Base-by-base conservation (phyloP, 2,329 filamentous ascomycete genomes). In the Talaromyces sp. region DNA sequence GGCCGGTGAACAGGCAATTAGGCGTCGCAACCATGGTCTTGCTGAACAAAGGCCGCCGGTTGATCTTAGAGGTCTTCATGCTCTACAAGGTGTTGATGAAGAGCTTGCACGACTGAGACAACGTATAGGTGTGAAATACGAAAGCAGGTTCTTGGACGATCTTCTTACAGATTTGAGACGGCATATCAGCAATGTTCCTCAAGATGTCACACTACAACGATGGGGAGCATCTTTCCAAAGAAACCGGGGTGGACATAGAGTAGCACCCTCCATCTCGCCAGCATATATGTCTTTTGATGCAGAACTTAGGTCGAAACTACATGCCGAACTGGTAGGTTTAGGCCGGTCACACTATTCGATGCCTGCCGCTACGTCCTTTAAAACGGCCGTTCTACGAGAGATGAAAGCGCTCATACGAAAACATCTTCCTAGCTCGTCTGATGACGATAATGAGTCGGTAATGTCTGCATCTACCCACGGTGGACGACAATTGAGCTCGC, bases 381-480 rank as follows among this genome's bases (percentile, higher is more conserved):
- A 93, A 67, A 92, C 96, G 44, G 84, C 90, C 0, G 86, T 96
- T 12, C 79, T 96, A 65, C 88, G 90, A 57, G 95, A 99, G 75
- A 88, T 98, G 73, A 90, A 93, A 69, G 87, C 86, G 37, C 81
- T 98, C 56, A 93, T 99, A 57, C 86, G 92, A 60, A 86, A 87
- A 63, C 90, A 93, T 25, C 82, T 99, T 42, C 95, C 95, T 0
- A 96, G 92, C 71, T 96, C 93, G 11, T 95, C 87, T 69, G 95
- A 99, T 64, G 93, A 98, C 68, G 95, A 99, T 72, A 91, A 89
- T 65, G 91, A 95, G 73, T 96, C 92, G 0, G 89, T 93, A 79
- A 88, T 93, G 77, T 93, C 93, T 1, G 84, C 88, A 0, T 96
- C 93, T 2, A 97, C 93, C 0, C 84, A 85, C 65, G 86, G 86